Evolutionary conservation across 2,329 filamentous ascomycete genomes (phyloP), one percentile per base, ranked within the genome.

Genomic region (Pseudocercospora musae): DNA sequence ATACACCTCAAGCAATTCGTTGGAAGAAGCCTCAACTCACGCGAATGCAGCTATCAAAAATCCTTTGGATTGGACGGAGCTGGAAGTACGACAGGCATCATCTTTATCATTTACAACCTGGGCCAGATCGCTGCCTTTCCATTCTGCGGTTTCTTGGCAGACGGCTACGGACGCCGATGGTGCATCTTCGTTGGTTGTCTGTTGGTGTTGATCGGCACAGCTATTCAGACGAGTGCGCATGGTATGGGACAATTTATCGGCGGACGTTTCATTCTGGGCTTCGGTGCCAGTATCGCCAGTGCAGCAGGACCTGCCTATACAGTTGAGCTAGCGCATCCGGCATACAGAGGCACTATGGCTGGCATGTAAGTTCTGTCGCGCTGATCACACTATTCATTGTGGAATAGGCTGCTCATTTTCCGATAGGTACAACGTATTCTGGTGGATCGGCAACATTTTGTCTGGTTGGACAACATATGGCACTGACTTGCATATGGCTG

Each of bases 221-320:
- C 82, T 25, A 67, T 86, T 44, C 81, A 84, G 67, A 76, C 77
- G 1, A 77, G 82, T n/a, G 78, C 83, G 8, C 69, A 81, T 56
- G 70, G 68, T 23, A 78, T 76, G 42, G 77, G 74, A 9, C 81
- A 84, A 62, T 87, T 87, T 73, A 82, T 87, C 66, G 83, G 68
- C 11, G 76, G 76, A 13, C 69, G 76, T 18, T 78, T 78, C 63
- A n/a, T 78, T 3, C 73, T 78, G 42, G 76, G 76, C 2, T 76
- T 77, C 48, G 85, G 85, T 42, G 83, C 66, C n/a, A 66, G 57
- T 53, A 83, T 88, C 58, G 82, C 82, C 2, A 80, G 81, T n/a
- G 82, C 84, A 2, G 84, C 85, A 9, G 85, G 83, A 0, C 87
- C 86, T 1, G 81, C 84, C 10, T 88, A 87, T 70, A 82, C 83